phyloP scores from a whole-genome alignment of 2,329 filamentous ascomycete species.

The Juglanconis oblonga region DNA sequence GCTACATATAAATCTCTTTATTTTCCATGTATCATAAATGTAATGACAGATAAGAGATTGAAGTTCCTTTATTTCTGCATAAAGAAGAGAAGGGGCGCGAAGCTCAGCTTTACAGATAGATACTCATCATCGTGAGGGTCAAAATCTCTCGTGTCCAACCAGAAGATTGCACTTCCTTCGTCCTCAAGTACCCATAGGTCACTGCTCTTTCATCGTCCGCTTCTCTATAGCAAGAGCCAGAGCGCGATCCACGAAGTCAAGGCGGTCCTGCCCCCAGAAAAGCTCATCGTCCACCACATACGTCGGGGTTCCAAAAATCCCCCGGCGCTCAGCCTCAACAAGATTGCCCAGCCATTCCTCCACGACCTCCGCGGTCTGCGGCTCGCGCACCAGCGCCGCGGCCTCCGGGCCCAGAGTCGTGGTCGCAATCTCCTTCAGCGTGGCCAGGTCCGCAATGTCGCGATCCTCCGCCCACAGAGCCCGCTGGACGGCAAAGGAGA shows the following conservation, averaged over 20 bases:
- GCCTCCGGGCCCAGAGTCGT: not conserved
- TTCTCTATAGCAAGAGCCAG: not conserved
- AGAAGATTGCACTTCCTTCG: no score
- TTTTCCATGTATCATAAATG: no score
- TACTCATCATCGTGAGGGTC: no score
- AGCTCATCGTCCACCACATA: slow-evolving; percentile 10
- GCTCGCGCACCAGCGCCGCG: not conserved
- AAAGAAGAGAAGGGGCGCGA: no score
- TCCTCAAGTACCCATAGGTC: not conserved
- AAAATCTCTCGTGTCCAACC: no score
- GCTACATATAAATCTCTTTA: no score
- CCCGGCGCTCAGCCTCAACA: slow-evolving; percentile 1
- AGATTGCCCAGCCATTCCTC: not conserved
- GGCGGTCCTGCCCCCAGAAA: slow-evolving; percentile 8
- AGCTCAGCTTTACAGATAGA: no score
- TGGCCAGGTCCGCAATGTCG: slow-evolving; percentile 4
- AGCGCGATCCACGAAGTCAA: slow-evolving; percentile 8
- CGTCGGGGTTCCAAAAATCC: slow-evolving; percentile 6
- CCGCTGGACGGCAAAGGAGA: slow-evolving; percentile 6
- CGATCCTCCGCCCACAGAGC: slow-evolving; percentile 7
- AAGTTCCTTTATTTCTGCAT: no score
- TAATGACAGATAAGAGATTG: no score
- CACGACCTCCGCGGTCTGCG: not conserved
- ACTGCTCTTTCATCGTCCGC: not conserved
- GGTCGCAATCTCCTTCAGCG: not conserved